A percentile compares a stretch with the other conserved stretches of the same genome.
Conservation (phyloP, 257 asterid genomes). For the Forsythia suspensa region DNA sequence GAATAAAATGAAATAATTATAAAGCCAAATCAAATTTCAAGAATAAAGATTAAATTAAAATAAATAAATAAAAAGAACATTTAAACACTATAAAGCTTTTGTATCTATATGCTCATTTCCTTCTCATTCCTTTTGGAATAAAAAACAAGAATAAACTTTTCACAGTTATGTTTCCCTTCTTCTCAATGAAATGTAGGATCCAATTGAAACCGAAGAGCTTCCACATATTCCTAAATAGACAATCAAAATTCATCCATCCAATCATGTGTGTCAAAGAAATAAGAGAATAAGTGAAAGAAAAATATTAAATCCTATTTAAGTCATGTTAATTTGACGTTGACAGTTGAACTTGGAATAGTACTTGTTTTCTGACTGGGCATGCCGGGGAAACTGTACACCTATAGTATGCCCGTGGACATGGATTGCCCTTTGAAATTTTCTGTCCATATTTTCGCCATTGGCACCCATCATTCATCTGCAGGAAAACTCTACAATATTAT, state of each 20-base stretch:
- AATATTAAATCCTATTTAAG: neutral
- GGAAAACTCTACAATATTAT: neutral
- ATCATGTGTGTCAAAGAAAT: neutral
- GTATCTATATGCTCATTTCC: neutral
- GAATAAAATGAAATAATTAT: neutral
- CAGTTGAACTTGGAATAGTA: conserved; percentile 11
- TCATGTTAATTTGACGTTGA: neutral
- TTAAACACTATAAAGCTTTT: neutral
- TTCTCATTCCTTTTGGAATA: neutral
- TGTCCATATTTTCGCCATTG: conserved; percentile 98
- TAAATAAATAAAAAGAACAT: neutral
- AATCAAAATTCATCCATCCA: neutral
- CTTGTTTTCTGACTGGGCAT: conserved; percentile 92
- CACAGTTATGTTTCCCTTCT: neutral
- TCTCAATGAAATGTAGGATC: neutral
- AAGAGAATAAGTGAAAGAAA: neutral
- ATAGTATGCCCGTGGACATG: conserved; percentile 89
- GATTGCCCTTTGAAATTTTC: conserved; percentile 81
- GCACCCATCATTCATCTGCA: conserved; percentile 89
- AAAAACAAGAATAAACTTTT: neutral
- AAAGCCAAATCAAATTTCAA: neutral
- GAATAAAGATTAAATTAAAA: neutral
- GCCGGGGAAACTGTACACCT: conserved; percentile 79
- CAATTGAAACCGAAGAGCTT: neutral
- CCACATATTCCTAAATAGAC: neutral